Conservation (phyloP, 495 filamentous ascomycete species). For the Neurospora sp. region DNA sequence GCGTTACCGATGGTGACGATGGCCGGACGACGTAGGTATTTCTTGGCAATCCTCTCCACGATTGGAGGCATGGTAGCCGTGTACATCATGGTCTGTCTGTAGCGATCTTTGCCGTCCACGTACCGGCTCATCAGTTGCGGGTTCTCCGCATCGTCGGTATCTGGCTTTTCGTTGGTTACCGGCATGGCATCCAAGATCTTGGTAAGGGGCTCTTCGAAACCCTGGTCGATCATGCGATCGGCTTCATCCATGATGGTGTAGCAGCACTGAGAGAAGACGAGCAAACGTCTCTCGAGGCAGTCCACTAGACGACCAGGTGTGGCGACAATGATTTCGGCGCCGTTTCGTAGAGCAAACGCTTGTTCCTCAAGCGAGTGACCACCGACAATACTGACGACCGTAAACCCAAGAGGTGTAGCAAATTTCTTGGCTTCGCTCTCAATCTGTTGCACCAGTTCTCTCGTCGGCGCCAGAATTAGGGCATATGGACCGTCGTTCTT, state of each 20-base stretch:
- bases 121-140: conserved; percentile 73
- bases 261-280: conserved; percentile 91
- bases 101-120: conserved; percentile 73
- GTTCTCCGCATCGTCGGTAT: conserved; percentile 89
- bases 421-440: conserved; percentile 93
- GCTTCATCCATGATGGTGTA: conserved; percentile 98
- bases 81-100: conserved; percentile 99
- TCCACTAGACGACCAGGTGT: conserved; percentile 96
- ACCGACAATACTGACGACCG: conserved; percentile 93
- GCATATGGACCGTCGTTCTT: conserved; percentile 97
- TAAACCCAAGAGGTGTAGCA: conserved; percentile 83
- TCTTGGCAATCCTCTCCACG: conserved; percentile 90
- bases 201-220: conserved; percentile 95
- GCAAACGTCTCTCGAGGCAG: conserved; percentile 85
- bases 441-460: conserved; percentile 97
- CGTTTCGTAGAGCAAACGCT: conserved; percentile 83
- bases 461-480: conserved; percentile 93
- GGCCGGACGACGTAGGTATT: conserved; percentile 88
- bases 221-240: conserved; percentile 97
- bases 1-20: conserved; percentile 92
- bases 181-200: conserved; percentile 98
- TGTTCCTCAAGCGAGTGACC: conserved; percentile 95
- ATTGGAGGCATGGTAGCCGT: conserved; percentile 95
- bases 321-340: conserved; percentile 97
- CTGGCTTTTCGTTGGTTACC: conserved; percentile 90